Evolutionary conservation across 139 green algal species (phyloP), one percentile per base, ranked within the genome.

Genomic region (Mesotaenium endlicherianum): DNA sequence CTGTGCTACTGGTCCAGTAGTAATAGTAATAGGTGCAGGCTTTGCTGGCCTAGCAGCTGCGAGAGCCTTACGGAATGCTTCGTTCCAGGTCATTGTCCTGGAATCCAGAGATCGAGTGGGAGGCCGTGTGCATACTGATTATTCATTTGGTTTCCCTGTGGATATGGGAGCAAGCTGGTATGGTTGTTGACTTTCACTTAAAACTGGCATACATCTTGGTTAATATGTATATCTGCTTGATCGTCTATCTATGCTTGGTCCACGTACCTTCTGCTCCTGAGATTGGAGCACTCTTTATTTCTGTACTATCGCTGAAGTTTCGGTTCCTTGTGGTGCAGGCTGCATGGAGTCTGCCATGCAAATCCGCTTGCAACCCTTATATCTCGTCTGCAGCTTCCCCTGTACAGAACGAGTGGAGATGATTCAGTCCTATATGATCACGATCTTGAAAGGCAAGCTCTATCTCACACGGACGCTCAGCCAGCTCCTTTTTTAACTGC

Each of bases 391-490:
- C 75, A 82, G 31, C 75, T 82, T 36, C 75, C 75, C 17, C 75
- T 82, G 2, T 82, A 82, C 75, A 20, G 75, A 36, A 82, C 75
- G 17, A 75, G 75, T 30, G 75, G 75, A 3, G 75, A 82, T 4
- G 49, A 82, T n/a, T 82, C 75, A 26, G 75, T 82, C 3, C 75
- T 82, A 34, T 82, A 75, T 3, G 75, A 82, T 20, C 75, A 82
- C 40, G 75, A 82, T n/a, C 31, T 82, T 16, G 75, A 82, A 45
- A 82, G 75, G 75, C 77, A n/a, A 71, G 50, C 36, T 41, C 43
- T n/a, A n/a, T 76, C 5, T 60, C 3, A n/a, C n/a, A n/a, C n/a
- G n/a, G n/a, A n/a, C n/a, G n/a, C n/a, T n/a, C n/a, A n/a, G n/a
- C n/a, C n/a, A n/a, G n/a, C n/a, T n/a, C n/a, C n/a, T n/a, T n/a